A percentile compares a stretch with the other conserved stretches of the same genome.
phyloP scores from a whole-genome alignment of 257 asterid species.

The Nicotiana noctiflora region DNA sequence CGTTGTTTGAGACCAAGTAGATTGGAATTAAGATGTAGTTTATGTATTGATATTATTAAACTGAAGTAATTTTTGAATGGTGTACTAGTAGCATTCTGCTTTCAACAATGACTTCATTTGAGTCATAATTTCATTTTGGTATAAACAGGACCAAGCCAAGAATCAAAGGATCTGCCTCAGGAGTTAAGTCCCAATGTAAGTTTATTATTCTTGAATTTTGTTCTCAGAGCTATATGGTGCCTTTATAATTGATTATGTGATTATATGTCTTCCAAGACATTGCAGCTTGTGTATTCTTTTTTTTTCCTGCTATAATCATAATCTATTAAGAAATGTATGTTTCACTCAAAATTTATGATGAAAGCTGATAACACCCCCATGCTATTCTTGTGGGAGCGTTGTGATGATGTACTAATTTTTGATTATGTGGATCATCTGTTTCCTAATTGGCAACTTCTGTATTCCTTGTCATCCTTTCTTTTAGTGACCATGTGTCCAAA shows the following conservation, averaged over 20 bases:
- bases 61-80: not conserved
- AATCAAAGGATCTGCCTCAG: slow-evolving; percentile 24
- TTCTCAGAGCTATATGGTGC: not conserved
- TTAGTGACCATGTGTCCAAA: not conserved
- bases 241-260: not conserved
- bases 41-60: not conserved
- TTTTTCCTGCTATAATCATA: not conserved
- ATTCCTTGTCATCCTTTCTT: slow-evolving; percentile 2
- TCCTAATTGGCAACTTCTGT: not conserved
- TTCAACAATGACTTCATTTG: not conserved
- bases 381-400: not conserved
- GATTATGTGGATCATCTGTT: not conserved
- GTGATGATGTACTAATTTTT: not conserved
- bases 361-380: not conserved
- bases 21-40: not conserved
- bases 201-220: not conserved
- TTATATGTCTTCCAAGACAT: not conserved
- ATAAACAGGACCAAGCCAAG: slow-evolving; percentile 49
- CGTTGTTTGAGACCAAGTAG: not conserved
- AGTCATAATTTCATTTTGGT: slow-evolving; percentile 5
- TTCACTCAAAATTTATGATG: not conserved
- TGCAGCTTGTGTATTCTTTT: not conserved
- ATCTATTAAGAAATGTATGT: not conserved
- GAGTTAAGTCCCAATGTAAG: slow-evolving; percentile 46
- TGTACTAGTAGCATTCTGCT: not conserved